phyloP scores from a whole-genome alignment of 2,329 filamentous ascomycete species.

The Celoporthe dispersa region DNA sequence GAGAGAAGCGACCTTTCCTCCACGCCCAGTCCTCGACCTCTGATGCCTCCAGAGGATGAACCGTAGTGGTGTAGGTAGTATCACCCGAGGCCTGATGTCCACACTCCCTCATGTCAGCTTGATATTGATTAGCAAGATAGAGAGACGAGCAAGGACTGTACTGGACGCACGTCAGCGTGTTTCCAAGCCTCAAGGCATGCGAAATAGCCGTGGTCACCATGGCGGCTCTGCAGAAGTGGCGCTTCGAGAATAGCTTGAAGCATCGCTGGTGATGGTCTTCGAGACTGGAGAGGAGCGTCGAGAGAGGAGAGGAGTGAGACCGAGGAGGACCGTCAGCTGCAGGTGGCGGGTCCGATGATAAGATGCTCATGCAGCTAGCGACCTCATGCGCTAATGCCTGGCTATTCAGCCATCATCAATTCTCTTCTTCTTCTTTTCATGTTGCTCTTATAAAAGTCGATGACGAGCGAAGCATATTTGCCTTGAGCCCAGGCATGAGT shows the following conservation, averaged over 20 bases:
- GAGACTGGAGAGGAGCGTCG: not conserved
- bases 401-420: not conserved
- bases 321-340: not conserved
- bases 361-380: not conserved
- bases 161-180: not conserved
- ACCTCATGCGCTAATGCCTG: not conserved
- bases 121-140: not conserved
- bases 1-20: not conserved
- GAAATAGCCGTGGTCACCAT: not conserved
- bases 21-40: constrained; percentile 8
- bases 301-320: not conserved
- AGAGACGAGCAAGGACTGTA: not conserved
- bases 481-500: not conserved
- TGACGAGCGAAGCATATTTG: not conserved
- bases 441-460: not conserved
- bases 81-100: not conserved
- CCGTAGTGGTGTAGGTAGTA: not conserved
- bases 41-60: not conserved
- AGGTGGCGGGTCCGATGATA: not conserved
- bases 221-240: not conserved
- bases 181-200: constrained; percentile 6
- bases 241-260: not conserved
- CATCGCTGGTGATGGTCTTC: not conserved
- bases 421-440: too few species aligned
- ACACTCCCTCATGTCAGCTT: not conserved